Evolutionary conservation across 2,329 filamentous ascomycete genomes (phyloP), one percentile per base, ranked within the genome.

Genomic region (Byssothecium circinans): DNA sequence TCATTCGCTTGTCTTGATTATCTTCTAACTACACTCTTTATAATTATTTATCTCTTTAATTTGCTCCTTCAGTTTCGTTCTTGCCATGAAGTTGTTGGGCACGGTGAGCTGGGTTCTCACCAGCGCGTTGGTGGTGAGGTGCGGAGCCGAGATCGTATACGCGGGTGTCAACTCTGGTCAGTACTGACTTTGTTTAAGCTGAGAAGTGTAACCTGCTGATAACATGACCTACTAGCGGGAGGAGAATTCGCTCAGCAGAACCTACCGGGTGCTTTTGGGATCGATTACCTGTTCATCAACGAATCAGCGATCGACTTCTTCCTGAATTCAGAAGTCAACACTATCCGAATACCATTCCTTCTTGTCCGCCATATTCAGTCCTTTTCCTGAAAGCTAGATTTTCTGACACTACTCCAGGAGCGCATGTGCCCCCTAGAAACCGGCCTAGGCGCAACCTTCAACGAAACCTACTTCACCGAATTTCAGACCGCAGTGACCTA

Each of bases 221-320:
- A 37, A 14, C 10, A 2, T 22, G 17, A 41, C 18, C 10, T 37
- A 12, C 10, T 20, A 58, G 58, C 58, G 32, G 56, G 57, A n/a
- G 57, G 58, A 15, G 57, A 61, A 20, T 60, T 61, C 30, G 57
- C 50, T 17, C 56, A 56, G 39, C 47, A 53, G 33, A 59, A 54
- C 20, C 64, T 81, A n/a, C 78, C 78, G 0, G 78, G 78, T 0
- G 61, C 64, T 1, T 79, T 80, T 47, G 77, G 77, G 7, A 69
- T 72, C 4, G 78, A 80, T 46, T 80, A 80, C 58, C 58, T 71
- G 7, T 80, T 80, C 60, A 79, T 81, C 57, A 73, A 74, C 50
- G 62, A 75, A 52, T 62, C 62, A 8, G 73, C 71, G 1, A 58
- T 61, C 37, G 54, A 61, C 35, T 59, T 59, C 42, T 60, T 59